Percentiles rank a stretch among this genome's conserved stretches.
Conservation (phyloP, 208 protist species). For the Phytomonas sp. region DNA sequence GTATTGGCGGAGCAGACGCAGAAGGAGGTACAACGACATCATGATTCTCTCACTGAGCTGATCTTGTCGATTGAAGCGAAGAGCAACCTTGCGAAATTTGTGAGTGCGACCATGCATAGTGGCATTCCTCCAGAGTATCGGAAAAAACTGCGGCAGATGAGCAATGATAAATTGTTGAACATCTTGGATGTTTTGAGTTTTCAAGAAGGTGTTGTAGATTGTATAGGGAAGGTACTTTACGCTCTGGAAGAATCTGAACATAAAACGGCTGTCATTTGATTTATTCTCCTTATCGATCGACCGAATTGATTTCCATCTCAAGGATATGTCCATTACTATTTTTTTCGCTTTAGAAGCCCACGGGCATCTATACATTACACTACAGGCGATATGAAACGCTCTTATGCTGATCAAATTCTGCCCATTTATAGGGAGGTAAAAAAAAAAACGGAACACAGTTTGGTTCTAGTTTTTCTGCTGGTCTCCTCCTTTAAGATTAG, state of each 20-base stretch:
- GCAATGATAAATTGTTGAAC: constrained; percentile 74
- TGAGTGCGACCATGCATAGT: constrained; percentile 73
- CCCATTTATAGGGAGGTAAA: too few species aligned
- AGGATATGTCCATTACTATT: too few species aligned
- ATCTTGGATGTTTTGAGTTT: constrained; percentile 78
- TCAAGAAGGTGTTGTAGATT: constrained; percentile 65
- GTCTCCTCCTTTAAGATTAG: not conserved
- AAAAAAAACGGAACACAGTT: too few species aligned
- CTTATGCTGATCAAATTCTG: too few species aligned
- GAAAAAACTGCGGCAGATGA: constrained; percentile 47
- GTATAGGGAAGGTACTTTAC: constrained; percentile 72
- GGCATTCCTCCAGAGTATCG: constrained; percentile 63
- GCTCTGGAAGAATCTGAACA: constrained; percentile 42
- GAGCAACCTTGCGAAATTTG: constrained; percentile 57
- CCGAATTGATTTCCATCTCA: too few species aligned
- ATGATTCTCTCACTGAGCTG: constrained; percentile 59
- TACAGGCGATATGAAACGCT: too few species aligned
- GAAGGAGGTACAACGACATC: constrained; percentile 65
- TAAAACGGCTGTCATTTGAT: constrained; percentile 22
- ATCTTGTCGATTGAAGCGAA: constrained; percentile 71
- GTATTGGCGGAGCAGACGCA: constrained; percentile 43
- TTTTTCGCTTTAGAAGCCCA: too few species aligned
- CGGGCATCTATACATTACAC: too few species aligned
- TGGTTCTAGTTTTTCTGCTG: too few species aligned
- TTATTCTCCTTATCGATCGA: too few species aligned